Conservation (phyloP, 164 flowering plant species). For the Saururus chinensis region DNA sequence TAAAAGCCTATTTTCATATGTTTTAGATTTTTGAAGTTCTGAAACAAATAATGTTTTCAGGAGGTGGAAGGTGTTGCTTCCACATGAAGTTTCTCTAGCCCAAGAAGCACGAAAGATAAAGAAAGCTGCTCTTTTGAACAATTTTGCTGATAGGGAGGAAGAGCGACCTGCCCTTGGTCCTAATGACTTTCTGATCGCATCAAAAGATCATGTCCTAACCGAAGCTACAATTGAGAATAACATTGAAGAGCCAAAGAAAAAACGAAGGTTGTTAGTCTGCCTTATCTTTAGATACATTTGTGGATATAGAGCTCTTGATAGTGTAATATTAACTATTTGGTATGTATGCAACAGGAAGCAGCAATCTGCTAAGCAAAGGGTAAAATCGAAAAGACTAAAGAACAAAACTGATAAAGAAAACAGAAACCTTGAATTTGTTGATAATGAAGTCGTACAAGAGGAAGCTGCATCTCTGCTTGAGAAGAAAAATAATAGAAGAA, state of each 20-base stretch:
- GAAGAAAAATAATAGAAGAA: slow-evolving; percentile 1
- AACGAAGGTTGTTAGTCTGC: slow-evolving; percentile 20
- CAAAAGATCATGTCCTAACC: slow-evolving; percentile 10
- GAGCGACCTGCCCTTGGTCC: slow-evolving; percentile 71
- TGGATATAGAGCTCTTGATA: neutral
- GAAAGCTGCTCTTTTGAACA: slow-evolving; percentile 53
- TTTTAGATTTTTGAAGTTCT: neutral
- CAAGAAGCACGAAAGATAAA: slow-evolving; percentile 56
- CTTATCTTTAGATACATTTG: neutral
- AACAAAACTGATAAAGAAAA: neutral
- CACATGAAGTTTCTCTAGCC: slow-evolving; percentile 54
- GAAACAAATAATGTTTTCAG: slow-evolving; percentile 21
- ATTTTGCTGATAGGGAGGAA: slow-evolving; percentile 79
- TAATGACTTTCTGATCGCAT: slow-evolving; percentile 36
- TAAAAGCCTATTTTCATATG: neutral
- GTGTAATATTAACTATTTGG: neutral
- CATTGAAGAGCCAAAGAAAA: slow-evolving; percentile 18
- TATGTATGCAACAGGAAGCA: slow-evolving; percentile 6
- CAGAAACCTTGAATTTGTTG: neutral
- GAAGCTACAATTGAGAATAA: slow-evolving; percentile 16
- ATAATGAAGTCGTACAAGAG: neutral
- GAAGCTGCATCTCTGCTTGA: slow-evolving; percentile 3
- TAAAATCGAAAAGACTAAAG: slow-evolving; percentile 1
- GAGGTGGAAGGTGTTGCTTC: slow-evolving; percentile 80
- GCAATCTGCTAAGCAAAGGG: slow-evolving; percentile 9